Evolutionary conservation across 1,284 basidiomycete species (phyloP), one percentile per base, ranked within the genome.

Genomic region (Tausonia pullulans): DNA sequence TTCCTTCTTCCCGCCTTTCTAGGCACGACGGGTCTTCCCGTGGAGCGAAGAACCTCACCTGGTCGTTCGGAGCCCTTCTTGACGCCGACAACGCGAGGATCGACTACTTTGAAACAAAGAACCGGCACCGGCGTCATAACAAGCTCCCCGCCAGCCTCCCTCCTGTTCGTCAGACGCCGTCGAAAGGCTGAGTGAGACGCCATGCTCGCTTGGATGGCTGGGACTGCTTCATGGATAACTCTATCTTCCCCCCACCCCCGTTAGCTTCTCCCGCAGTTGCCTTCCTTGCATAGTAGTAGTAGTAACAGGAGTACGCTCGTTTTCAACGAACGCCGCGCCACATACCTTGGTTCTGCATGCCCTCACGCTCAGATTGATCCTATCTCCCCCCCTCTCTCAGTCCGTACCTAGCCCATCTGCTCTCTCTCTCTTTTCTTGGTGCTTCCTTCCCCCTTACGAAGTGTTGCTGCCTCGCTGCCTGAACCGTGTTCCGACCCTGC

Each of bases 11-110:
- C 16, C 5, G 11, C 45, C 61, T 56, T 14, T 55, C 9, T 51
- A 73, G 72, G 51, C 41, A 64, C 40, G 62, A 71, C 59, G 74
- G 74, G 0, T 46, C 45, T 13, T 69, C 69, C 4, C 61, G 68
- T 2, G 78, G 78, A 7, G 78, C 78, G 14, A 68, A 71, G 44
- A 73, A 78, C 52, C 65, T 79, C 13, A 78, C 76, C 3, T 79
- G 78, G 78, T 74, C 73, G 14, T 78, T 78, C 46, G 55, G 55
- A 5, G n/a, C 61, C 3, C 60, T 66, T 52, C 10, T 66, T 41
- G 65, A 66, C 13, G 65, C 64, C 2, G 16, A 50, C 55, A 52
- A 61, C 49, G 64, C 50, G 8, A 55, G 63, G 46, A 48, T 39
- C 0, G 45, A 41, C 16, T 60, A 27, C 27, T 27, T 27, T 27